phyloP scores from a whole-genome alignment of 805 yeast species.

The Metschnikowia proteae region DNA sequence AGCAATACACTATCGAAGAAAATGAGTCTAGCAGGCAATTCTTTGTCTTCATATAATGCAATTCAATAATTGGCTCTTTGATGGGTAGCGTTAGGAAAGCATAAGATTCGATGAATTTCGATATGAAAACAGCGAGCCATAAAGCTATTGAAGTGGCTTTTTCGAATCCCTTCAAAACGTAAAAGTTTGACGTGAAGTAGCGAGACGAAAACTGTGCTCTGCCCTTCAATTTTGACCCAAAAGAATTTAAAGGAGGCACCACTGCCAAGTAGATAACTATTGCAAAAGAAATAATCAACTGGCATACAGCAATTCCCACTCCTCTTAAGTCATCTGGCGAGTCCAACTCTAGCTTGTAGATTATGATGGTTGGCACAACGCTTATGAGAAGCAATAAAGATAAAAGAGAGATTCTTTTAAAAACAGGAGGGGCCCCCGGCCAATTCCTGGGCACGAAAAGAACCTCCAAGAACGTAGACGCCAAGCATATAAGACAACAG shows the following conservation, averaged over 20 bases:
- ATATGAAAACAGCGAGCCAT: slow-evolving; percentile 63
- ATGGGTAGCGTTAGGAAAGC: slow-evolving; percentile 83
- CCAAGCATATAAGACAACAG: slow-evolving; percentile 50
- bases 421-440: slow-evolving; percentile 66
- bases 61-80: slow-evolving; percentile 73
- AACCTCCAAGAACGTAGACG: slow-evolving; percentile 55
- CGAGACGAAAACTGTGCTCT: slow-evolving; percentile 36
- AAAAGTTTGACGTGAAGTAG: slow-evolving; percentile 57
- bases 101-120: slow-evolving; percentile 83
- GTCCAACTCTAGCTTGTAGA: slow-evolving; percentile 35
- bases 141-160: slow-evolving; percentile 61
- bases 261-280: slow-evolving; percentile 56
- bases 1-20: slow-evolving; percentile 49
- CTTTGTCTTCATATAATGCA: slow-evolving; percentile 50
- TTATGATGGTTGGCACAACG: slow-evolving; percentile 48
- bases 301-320: slow-evolving; percentile 47
- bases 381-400: slow-evolving; percentile 41
- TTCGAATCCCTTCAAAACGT: slow-evolving; percentile 49
- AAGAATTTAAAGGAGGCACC: slow-evolving; percentile 57
- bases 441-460: slow-evolving; percentile 66
- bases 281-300: slow-evolving; percentile 51
- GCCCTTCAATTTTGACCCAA: slow-evolving; percentile 31
- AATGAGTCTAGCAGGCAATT: slow-evolving; percentile 62
- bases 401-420: slow-evolving; percentile 44
- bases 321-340: slow-evolving; percentile 24